phyloP scores from a whole-genome alignment of 192 early-diverging fungal species.

The Phycomyces blakesleeanus region DNA sequence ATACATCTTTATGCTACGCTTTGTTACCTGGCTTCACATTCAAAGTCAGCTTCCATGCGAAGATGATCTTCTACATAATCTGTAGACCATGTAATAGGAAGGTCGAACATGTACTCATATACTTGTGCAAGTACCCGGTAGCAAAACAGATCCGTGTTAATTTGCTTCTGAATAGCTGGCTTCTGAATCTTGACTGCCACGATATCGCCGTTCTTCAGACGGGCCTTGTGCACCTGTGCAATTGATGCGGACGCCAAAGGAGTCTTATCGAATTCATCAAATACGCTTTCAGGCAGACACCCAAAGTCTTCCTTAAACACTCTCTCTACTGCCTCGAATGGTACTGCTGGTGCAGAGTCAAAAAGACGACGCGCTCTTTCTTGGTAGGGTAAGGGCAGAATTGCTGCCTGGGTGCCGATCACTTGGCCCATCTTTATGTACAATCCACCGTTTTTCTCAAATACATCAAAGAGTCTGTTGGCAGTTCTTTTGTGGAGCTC shows the following conservation, averaged over 20 bases:
- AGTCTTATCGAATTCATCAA: slow-evolving; percentile 60
- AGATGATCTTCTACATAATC: slow-evolving; percentile 71
- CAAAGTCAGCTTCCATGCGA: slow-evolving; percentile 83
- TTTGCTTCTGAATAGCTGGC: slow-evolving; percentile 80
- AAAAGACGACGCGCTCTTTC: slow-evolving; percentile 63
- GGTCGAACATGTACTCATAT: slow-evolving; percentile 77
- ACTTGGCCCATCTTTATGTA: slow-evolving; percentile 90
- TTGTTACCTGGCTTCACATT: slow-evolving; percentile 64
- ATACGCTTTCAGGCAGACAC: slow-evolving; percentile 56
- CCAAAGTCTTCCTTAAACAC: slow-evolving; percentile 68
- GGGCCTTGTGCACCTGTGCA: slow-evolving; percentile 89
- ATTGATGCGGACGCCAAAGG: slow-evolving; percentile 91
- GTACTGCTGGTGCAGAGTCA: slow-evolving; percentile 77
- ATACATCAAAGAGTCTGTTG: slow-evolving; percentile 68
- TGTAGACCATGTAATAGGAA: slow-evolving; percentile 77
- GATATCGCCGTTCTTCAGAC: slow-evolving; percentile 54
- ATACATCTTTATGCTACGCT: too few relatives aligned
- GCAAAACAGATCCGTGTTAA: slow-evolving; percentile 77
- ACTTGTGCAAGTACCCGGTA: slow-evolving; percentile 55
- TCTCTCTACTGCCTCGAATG: slow-evolving; percentile 55
- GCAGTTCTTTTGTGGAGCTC: slow-evolving; percentile 72
- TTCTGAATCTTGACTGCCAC: slow-evolving; percentile 96
- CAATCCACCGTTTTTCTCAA: slow-evolving; percentile 79
- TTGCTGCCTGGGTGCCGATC: slow-evolving; percentile 61
- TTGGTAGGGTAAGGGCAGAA: slow-evolving; percentile 62